Evolutionary conservation across 176 grass and related monocot genomes (phyloP), one percentile per base, ranked within the genome.

Genomic region (Panicum miliaceum): DNA sequence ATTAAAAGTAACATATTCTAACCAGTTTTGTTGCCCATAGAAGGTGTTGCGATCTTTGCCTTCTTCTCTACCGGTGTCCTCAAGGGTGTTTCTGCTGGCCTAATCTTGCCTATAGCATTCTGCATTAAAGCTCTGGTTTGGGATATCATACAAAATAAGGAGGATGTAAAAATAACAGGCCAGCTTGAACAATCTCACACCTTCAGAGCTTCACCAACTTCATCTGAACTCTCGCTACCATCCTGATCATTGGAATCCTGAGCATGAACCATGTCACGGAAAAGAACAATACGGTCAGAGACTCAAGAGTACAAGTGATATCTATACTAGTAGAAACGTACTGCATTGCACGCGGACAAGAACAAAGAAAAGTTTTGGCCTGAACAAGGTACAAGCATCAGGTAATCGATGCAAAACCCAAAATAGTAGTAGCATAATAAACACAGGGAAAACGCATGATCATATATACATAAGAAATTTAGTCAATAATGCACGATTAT

Each of bases 51-150:
- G 32, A 94, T 25, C 88, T 89, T 89, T 57, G 90, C 86, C 76
- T 91, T 94, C 88, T 97, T 97, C 47, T 59, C 90, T 59, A 80
- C 80, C 84, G 94, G 91, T 48, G 88, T 92, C 69, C 86, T 97
- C 20, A 81, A 72, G 5, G 72, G 80, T 76, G 87, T 84, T 74
- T 88, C 89, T 73, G 84, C 53, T 32, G 81, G 68, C 46, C 84
- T 86, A 22, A 88, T 92, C 29, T 90, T 84, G 12, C 59, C 59
- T 35, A 41, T 60, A 58, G 79, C 68, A 42, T 13, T 66, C 92
- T 94, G 73, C 54, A 69, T 36, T 85, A 75, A 86, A 45, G 58
- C 58, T 4, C 1, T 47, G 15, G 57, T 67, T n/a, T 27, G 35
- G 19, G 27, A 80, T 46, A 69, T 76, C 5, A 65, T 3, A 16